Evolutionary conservation across 2,329 filamentous ascomycete genomes (phyloP), one percentile per base, ranked within the genome.

Genomic region (Hypoxylon sp.): DNA sequence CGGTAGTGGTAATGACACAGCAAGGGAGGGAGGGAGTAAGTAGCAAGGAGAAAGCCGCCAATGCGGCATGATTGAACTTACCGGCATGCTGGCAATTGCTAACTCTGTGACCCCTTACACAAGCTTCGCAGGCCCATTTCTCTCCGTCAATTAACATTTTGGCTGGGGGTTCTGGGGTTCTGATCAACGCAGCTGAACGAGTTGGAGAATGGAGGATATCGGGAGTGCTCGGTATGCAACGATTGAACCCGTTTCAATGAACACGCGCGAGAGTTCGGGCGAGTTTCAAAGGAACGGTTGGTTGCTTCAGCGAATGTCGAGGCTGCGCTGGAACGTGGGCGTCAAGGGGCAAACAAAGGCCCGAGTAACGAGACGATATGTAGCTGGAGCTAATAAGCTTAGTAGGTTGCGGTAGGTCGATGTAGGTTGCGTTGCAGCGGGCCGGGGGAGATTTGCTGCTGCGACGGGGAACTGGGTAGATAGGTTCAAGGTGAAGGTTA

Each of bases 41-140:
- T n/a, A n/a, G n/a, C n/a, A n/a, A n/a, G n/a, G 40, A 48, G 16
- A 57, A 30, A 55, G 54, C 38, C 45, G 53, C 11, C 67, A 46
- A 51, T 60, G 61, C 54, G 50, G 46, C 42, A 74, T 73, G 61
- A 75, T 73, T 53, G 49, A 68, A 86, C 92, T 84, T 88, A 97
- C 94, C 93, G 79, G 89, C 87, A 81, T 99, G 96, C 80, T 95
- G 93, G 85, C 96, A 99, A 79, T 96, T 97, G 90, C 94, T 98
- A 78, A 99, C 96, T 78, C 96, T 93, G 84, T 99, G 96, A 78
- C 96, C 96, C 81, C 96, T 92, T 79, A 99, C 93, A 83, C 96
- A 99, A 82, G 94, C 94, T 83, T 97, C 93, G 85, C 95, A 98
- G 81, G 95, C 95, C 84, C 89, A 98, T 85, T 98, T 98, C 84